Base-by-base conservation (phyloP, 352 stramenopile genomes). In the Phytophthora pisi region DNA sequence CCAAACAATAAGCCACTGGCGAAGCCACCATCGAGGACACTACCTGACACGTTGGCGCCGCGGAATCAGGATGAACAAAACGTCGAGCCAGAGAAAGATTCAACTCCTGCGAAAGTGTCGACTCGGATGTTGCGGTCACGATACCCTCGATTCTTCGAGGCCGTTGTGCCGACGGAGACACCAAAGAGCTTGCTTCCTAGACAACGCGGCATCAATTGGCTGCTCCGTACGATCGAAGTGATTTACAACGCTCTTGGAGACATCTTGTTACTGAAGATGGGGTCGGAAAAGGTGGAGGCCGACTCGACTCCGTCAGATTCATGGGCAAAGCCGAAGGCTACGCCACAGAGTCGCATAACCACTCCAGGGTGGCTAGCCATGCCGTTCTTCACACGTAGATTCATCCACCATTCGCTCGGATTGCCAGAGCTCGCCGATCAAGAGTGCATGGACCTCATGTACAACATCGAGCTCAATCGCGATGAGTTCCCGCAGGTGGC, bases 391-490 rank as follows among this genome's bases (percentile, higher is more conserved):
- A 65, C 79, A 1, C 74, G 79, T 18, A 77, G 74, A 30, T 84
- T 82, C 42, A 53, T 95, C 0, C 72, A 82, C 2, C 81, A 82
- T 7, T 72, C 69, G 0, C 46, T 95, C 5, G 87, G 87, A 4
- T 59, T 92, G 1, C 51, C 66, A 2, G 54, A 78, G 28, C 66
- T 95, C 2, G 85, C 82, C 0, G 84, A 93, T 16, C 85, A 95
- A 66, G 85, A 95, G 16, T 82, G 74, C 18, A 34, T 92, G 8
- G 85, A 95, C 49, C 60, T 95, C n/a, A 73, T 92, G 50, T 80
- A 78, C 56, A 95, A 90, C 38, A 55, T 88, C 4, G 87, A 93
- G 45, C 34, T 74, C 1, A 57, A 24, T n/a, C 66, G 79, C 4
- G 77, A 89, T 8, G 51, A 61, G 5, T 89, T 89, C 26, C 75